Percentiles rank a stretch among this genome's conserved stretches.
These are phyloP conservation scores for Eruca vesicaria DNA, from an alignment of 441 rosid species.

Conservation along the genomic window DNA sequence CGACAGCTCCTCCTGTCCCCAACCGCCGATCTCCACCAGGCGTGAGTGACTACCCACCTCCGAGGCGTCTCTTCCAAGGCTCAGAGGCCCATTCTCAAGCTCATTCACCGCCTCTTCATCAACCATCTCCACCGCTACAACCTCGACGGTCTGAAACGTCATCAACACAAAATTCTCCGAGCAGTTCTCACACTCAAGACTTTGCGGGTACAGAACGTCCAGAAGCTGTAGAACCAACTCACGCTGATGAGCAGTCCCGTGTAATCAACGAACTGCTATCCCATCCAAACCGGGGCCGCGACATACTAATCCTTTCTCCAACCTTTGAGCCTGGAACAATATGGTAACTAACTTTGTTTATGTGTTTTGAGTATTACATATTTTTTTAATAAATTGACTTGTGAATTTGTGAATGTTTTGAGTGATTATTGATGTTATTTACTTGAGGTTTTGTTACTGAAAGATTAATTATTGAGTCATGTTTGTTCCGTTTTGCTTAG, in stretches of 20 bases:
- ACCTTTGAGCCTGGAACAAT: neutral
- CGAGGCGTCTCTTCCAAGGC: neutral
- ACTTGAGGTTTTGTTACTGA: too few relatives aligned
- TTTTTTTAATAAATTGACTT: neutral
- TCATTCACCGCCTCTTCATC: neutral
- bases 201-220: neutral
- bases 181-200: neutral
- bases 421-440: too few relatives aligned
- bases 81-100: neutral
- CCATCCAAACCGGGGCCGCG: neutral
- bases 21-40: neutral
- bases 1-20: neutral
- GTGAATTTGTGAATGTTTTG: too few relatives aligned
- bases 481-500: too few relatives aligned
- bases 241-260: neutral
- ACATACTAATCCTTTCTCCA: neutral
- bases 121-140: neutral
- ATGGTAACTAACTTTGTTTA: neutral
- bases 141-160: neutral
- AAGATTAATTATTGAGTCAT: too few relatives aligned
- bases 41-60: neutral
- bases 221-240: neutral
- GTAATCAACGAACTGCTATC: neutral
- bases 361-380: too few relatives aligned
- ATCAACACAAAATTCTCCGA: neutral